Percentiles rank a stretch among this genome's conserved stretches.
These are phyloP conservation scores for Phoma sp. DNA, from an alignment of 2,329 filamentous ascomycete species.

Conservation along the genomic window DNA sequence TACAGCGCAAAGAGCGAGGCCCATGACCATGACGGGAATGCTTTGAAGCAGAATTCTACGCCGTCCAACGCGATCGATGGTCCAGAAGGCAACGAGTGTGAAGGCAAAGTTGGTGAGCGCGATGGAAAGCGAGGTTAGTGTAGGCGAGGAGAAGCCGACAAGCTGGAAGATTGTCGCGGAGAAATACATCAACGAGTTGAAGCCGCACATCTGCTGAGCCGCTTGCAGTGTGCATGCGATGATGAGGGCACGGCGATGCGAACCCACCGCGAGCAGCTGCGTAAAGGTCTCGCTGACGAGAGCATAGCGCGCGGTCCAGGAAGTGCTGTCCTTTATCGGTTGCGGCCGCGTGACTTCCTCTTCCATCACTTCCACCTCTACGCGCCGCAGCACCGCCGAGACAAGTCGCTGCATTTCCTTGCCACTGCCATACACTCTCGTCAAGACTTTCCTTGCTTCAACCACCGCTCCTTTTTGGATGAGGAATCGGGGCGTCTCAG, in stretches of 20 bases:
- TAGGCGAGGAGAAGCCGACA: slow-evolving; percentile 54
- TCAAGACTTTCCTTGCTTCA: slow-evolving; percentile 69
- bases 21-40: slow-evolving; percentile 80
- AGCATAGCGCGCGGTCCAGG: slow-evolving; percentile 48
- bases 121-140: slow-evolving; percentile 53
- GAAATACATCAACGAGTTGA: slow-evolving; percentile 58
- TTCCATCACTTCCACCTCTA: slow-evolving; percentile 76
- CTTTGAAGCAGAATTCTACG: slow-evolving; percentile 75
- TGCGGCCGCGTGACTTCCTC: slow-evolving; percentile 57
- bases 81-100: slow-evolving; percentile 53
- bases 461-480: slow-evolving; percentile 69
- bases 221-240: slow-evolving; percentile 89
- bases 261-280: slow-evolving; percentile 50
- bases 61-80: slow-evolving; percentile 53
- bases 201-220: slow-evolving; percentile 81
- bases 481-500: slow-evolving; percentile 89
- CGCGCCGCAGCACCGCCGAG: slow-evolving; percentile 67
- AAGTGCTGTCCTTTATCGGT: slow-evolving; percentile 36
- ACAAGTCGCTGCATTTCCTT: slow-evolving; percentile 53
- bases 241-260: slow-evolving; percentile 74
- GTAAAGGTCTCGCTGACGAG: slow-evolving; percentile 62
- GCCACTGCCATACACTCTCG: slow-evolving; percentile 63
- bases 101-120: slow-evolving; percentile 55
- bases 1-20: slow-evolving; percentile 72
- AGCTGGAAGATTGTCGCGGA: slow-evolving; percentile 55